Evolutionary conservation across 2,329 filamentous ascomycete species (phyloP).

Genomic region (Stagonosporopsis rhizophila): DNA sequence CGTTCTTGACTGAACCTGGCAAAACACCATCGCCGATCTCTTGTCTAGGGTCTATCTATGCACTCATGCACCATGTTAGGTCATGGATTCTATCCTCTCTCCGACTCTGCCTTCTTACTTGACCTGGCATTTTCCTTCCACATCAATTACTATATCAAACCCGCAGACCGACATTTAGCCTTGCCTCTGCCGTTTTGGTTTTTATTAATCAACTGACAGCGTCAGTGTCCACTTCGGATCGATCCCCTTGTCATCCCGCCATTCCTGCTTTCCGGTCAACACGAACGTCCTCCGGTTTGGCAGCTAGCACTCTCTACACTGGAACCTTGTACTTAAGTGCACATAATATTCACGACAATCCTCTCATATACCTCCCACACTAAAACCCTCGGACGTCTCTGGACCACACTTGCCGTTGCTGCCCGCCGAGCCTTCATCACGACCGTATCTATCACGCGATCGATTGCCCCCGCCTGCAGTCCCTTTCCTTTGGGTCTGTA

Average conservation of each 20-base stretch:
- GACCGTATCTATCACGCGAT: slow-evolving; percentile 15
- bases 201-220: slow-evolving; percentile 1
- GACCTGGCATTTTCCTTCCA: slow-evolving; percentile 6
- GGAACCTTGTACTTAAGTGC: slow-evolving; percentile 14
- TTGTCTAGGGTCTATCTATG: slow-evolving; percentile 17
- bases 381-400: background rate
- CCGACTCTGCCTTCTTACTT: slow-evolving; percentile 9
- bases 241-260: slow-evolving; percentile 1
- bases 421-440: background rate
- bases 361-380: background rate
- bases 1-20: slow-evolving; percentile 20
- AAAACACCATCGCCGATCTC: slow-evolving; percentile 30
- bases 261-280: slow-evolving; percentile 26
- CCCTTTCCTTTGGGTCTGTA: slow-evolving; percentile 10
- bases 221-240: slow-evolving; percentile 6
- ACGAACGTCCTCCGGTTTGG: slow-evolving; percentile 20
- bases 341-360: slow-evolving; percentile 3
- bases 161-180: slow-evolving; percentile 7
- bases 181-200: slow-evolving; percentile 2
- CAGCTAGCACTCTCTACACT: slow-evolving; percentile 7
- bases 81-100: slow-evolving; percentile 17
- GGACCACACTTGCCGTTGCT: background rate
- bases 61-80: slow-evolving; percentile 18
- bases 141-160: background rate
- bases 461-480: slow-evolving; percentile 9